Percentiles rank a stretch among this genome's conserved stretches.
These are phyloP conservation scores for Neopestalotiopsis sp. DNA, from an alignment of 2,329 filamentous ascomycete species.

Conservation along the genomic window DNA sequence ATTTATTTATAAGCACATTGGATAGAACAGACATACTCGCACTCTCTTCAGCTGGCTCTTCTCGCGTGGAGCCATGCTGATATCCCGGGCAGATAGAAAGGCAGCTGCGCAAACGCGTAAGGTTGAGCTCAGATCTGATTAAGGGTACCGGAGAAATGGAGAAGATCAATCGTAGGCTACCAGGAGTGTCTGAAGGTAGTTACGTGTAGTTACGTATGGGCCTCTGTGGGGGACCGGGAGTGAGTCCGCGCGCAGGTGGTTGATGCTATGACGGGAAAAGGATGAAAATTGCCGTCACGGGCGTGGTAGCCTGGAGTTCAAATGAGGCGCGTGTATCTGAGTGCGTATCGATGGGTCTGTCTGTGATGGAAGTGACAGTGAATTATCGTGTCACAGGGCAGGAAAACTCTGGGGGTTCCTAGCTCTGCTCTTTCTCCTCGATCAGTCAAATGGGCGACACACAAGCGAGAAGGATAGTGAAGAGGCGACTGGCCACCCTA, in stretches of 20 bases:
- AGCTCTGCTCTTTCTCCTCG: background rate
- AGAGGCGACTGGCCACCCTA: background rate
- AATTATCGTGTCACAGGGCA: background rate
- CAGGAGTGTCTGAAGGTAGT: background rate
- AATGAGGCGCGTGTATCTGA: background rate
- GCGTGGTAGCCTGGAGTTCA: background rate
- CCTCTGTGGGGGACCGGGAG: background rate
- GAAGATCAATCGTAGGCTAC: background rate
- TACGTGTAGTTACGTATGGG: background rate
- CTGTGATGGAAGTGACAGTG: background rate
- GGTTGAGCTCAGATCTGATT: conserved; percentile 5
- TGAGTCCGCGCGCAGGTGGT: background rate
- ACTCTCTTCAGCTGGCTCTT: conserved; percentile 86
- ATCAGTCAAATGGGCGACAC: background rate
- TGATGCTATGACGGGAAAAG: background rate
- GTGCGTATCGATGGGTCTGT: background rate
- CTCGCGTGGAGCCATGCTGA: conserved; percentile 67
- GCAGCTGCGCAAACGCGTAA: background rate
- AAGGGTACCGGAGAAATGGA: background rate
- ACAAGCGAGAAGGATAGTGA: background rate
- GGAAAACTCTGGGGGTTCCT: background rate
- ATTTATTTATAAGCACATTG: background rate
- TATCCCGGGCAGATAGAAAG: background rate
- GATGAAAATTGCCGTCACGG: background rate
- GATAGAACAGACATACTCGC: conserved; percentile 61